A percentile compares a stretch with the other conserved stretches of the same genome.
phyloP scores from a whole-genome alignment of 163 green algal species.

The Chloromonas sp. region DNA sequence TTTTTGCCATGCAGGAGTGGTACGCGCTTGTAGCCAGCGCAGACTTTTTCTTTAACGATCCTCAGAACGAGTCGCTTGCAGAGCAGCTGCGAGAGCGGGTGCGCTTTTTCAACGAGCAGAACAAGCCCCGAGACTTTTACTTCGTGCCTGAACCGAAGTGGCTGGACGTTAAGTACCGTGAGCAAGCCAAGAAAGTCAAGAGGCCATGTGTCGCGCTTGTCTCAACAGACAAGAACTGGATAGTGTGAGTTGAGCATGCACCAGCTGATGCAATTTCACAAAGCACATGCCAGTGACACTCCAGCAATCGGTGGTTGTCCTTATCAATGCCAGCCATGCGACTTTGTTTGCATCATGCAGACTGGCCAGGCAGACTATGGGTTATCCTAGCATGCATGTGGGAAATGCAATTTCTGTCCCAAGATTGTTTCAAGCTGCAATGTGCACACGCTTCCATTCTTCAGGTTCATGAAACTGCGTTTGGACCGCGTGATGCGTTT shows the following conservation, averaged over 20 bases:
- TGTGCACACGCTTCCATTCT: background rate
- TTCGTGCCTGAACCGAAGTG: slow-evolving; percentile 86
- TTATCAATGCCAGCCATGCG: no score
- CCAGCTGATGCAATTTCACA: no score
- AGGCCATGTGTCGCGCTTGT: slow-evolving; percentile 83
- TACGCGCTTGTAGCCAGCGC: slow-evolving; percentile 78
- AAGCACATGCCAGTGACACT: no score
- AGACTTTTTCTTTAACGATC: slow-evolving; percentile 91
- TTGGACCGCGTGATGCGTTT: slow-evolving; percentile 80
- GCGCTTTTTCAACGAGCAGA: slow-evolving; percentile 70
- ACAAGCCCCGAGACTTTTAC: slow-evolving; percentile 75
- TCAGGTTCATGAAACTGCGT: slow-evolving; percentile 93
- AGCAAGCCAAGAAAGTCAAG: slow-evolving; percentile 70
- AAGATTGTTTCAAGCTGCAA: no score
- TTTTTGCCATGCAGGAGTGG: slow-evolving; percentile 48
- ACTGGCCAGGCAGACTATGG: background rate
- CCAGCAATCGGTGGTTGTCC: no score
- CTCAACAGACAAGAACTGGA: slow-evolving; percentile 88
- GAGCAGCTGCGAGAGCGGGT: slow-evolving; percentile 90
- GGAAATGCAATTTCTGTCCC: no score
- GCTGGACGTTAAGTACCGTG: slow-evolving; percentile 77
- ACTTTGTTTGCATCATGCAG: no score
- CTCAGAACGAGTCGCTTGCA: slow-evolving; percentile 89
- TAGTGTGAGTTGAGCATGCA: slow-evolving; percentile 46
- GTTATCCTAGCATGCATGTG: background rate